Base-by-base conservation (phyloP, 148 eudicot genomes). In the Rhododendron ferrugineum region DNA sequence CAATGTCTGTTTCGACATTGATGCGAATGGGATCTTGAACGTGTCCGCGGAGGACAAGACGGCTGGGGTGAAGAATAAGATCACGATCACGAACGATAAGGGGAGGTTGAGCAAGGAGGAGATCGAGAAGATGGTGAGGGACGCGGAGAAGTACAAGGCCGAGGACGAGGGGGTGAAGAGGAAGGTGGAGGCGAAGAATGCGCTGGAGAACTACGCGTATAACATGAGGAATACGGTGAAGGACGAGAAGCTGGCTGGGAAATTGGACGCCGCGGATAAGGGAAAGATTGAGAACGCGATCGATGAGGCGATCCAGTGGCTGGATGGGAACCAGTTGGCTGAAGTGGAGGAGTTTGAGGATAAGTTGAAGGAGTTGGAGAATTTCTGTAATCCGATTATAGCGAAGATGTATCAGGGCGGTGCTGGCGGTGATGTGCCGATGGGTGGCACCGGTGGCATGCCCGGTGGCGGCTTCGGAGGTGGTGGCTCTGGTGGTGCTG, bases 321-420 rank as follows among this genome's bases (percentile, higher is more conserved):
- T 80, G 5, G 83, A 80, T 10, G 16, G 83, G 83, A 80, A 80
- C 23, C 83, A 80, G 13, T 54, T 80, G 68, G 83, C 83, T 2
- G 83, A 80, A 34, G 83, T 80, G 83, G 83, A 80, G 42, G 83
- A 80, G 83, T 54, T 80, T 52, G 83, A 80, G 83, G 83, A 80
- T 9, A 80, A 80, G 66, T 80, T 80, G 83, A 80, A 80, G 66
- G 83, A 54, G 42, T 54, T 80, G 46, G 83, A 80, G 28, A 54
- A 54, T 52, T 1, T 80, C 6, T 80, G 83, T 23, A 80, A 52
- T 32, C 83, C 83, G 1, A 80, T 80, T 9, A 54, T 80, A 1
- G 68, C 68, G 5, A 80, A 80, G 66, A 80, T 80, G 83, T 80
- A 80, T 80, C 83, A 80, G 83, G 83, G 83, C 5, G 82, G 66